Base-by-base conservation (phyloP, 169 alveolate species). In the Plasmodium billcollinsi region DNA sequence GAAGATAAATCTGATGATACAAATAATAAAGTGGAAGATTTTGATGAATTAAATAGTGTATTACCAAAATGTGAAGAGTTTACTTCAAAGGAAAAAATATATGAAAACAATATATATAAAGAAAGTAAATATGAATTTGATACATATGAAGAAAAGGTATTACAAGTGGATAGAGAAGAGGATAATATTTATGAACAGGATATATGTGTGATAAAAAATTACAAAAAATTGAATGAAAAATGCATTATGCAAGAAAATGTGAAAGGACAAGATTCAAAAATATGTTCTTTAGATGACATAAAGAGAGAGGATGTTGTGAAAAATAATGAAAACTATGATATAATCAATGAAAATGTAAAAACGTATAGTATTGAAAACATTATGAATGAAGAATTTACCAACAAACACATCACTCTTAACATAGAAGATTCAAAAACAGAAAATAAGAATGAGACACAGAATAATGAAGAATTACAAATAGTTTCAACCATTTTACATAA, bases 401-500 rank as follows among this genome's bases (percentile, higher is more conserved):
- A 73, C n/a, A 73, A 58, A 73, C 14, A 33, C 12, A 71, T 50
- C 15, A 62, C 8, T 66, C 6, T 39, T 18, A 39, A 18, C 26
- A 69, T 15, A 69, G 75, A 69, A 69, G 7, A 45, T 18, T 18
- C 33, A 43, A 15, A 43, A 8, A 21, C 7, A 49, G 8, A 26
- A 62, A 24, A 21, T 7, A 62, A 11, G 2, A 24, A 62, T 21
- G 71, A 62, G 3, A 62, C n/a, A 54, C 29, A 20, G 20, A 59
- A 14, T 54, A 56, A 62, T 54, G 66, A 39, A 43, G 52, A 78
- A 24, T 54, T 50, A 59, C 61, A 56, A 52, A 54, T 43, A 66
- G 24, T 18, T 21, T 33, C 63, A 18, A 12, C 65, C 18, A 5
- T 15, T 56, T 56, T 56, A 56, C 18, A 14, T 56, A 21, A 56